Percentiles rank a stretch among this genome's conserved stretches.
These are phyloP conservation scores for Mucor piriformis DNA, from an alignment of 371 early-diverging fungal genomes.

Conservation along the genomic window DNA sequence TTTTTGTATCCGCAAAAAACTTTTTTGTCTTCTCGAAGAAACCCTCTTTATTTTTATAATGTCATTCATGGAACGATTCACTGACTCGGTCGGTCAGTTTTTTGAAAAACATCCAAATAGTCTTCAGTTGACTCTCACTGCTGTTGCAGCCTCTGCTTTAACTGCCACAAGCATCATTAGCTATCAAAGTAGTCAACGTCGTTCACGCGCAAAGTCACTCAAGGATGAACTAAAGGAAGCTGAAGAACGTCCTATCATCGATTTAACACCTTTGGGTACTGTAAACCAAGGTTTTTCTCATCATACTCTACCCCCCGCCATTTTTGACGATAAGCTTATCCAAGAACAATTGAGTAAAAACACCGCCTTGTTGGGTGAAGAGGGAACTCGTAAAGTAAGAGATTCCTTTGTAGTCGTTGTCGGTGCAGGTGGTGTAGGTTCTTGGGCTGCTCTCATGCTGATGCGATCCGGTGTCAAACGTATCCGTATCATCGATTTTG, in stretches of 20 bases:
- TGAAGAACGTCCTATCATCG: conserved; percentile 11
- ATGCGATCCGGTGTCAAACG: conserved; percentile 86
- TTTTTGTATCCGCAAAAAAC: background rate
- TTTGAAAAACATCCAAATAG: conserved; percentile 23
- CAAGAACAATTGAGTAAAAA: conserved; percentile 87
- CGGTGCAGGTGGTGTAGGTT: conserved; percentile 95
- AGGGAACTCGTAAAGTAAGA: conserved; percentile 65
- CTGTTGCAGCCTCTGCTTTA: conserved; percentile 63
- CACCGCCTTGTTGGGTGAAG: conserved; percentile 85
- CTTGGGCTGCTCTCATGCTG: conserved; percentile 91
- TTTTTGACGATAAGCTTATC: conserved; percentile 64
- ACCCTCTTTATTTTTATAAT: background rate
- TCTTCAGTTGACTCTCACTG: conserved; percentile 42
- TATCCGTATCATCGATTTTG: conserved; percentile 93
- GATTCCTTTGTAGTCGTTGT: conserved; percentile 89
- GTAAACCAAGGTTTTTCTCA: background rate
- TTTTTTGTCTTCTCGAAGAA: background rate
- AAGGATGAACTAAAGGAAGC: conserved; percentile 44
- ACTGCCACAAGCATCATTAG: conserved; percentile 59
- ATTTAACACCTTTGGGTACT: conserved; percentile 33
- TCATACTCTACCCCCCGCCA: conserved; percentile 4
- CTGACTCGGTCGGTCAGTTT: conserved; percentile 18
- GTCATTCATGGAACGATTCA: conserved; percentile 11
- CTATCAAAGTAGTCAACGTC: conserved; percentile 45
- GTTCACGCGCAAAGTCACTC: conserved; percentile 41